Base-by-base conservation (phyloP, 2,329 filamentous ascomycete genomes). In the Dactylellina drechsleri region DNA sequence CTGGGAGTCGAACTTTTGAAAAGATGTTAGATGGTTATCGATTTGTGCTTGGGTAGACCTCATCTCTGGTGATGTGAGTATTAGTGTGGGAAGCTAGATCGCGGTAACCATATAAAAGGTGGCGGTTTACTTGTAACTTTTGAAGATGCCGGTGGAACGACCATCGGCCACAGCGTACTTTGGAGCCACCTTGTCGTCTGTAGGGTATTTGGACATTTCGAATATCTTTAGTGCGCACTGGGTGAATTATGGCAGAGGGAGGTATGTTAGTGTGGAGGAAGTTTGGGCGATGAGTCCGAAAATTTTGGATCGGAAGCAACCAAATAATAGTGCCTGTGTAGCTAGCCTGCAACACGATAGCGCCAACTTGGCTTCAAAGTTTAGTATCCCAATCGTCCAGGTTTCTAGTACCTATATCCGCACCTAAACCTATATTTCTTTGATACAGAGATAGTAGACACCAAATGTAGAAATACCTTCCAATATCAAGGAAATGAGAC, bases 1-100 rank as follows among this genome's bases (percentile, higher is more conserved):
- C 26, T 53, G 36, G 36, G 66, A 61, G 4, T 47, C 26, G 15
- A 70, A 62, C n/a, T 50, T 62, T 49, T 70, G 66, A 6, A 61
- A 50, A 13, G 62, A 56, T n/a, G 43, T 70, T 70, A 10, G 49
- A 56, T 13, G 57, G 41, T 18, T 70, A 61, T 4, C 23, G 18
- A 20, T 70, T 23, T 10, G 57, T 62, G 23, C 57, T 70, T 2
- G 66, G 57, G 4, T 61, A 36, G 20, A 62, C 57, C 47, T 70
- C 31, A 31, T 57, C 57, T 18, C 66, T 70, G n/a, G 5, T 23
- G 8, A 40, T 54, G 10, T 15, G 16, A 41, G 4, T 5, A 20
- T 45, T 23, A 43, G 6, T 8, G 15, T 28, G 10, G 50, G 10
- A 13, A 57, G 16, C 5, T 10, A 16, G 16, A 50, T 36, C 31